These are phyloP conservation scores for Thermothielavioides terrestris DNA, from an alignment of 495 filamentous ascomycete genomes.

Conservation along the genomic window DNA sequence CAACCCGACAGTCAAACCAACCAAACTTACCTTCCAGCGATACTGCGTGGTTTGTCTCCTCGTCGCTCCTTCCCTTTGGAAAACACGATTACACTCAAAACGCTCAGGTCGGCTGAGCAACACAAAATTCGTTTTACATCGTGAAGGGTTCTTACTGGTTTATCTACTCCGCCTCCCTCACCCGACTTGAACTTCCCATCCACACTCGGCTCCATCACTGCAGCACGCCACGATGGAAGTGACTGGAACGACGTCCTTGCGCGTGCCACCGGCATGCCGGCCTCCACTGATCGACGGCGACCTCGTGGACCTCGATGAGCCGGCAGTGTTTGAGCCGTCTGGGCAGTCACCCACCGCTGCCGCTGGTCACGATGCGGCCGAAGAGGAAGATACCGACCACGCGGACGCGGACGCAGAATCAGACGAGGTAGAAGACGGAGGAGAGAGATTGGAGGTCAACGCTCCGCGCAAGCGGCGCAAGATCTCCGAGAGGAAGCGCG, in stretches of 20 bases:
- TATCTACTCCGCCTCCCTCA: not conserved
- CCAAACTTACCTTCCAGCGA: no score
- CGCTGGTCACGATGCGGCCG: not conserved
- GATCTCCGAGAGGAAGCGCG: constrained; percentile 39
- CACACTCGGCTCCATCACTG: not conserved
- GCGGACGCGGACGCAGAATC: no score
- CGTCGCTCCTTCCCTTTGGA: no score
- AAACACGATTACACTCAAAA: no score
- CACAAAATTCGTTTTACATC: no score
- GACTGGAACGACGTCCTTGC: no score
- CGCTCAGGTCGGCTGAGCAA: no score
- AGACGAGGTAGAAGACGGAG: constrained; percentile 14
- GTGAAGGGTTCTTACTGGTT: no score
- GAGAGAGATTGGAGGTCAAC: constrained; percentile 17
- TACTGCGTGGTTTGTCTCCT: no score
- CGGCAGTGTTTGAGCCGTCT: not conserved
- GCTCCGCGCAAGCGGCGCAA: constrained; percentile 22
- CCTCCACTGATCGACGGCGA: not conserved
- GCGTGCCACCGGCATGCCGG: not conserved
- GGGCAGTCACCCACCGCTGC: not conserved
- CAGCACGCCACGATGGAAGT: not conserved
- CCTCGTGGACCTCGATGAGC: constrained; percentile 4
- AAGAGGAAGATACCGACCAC: constrained; percentile 10
- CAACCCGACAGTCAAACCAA: no score
- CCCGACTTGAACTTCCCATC: not conserved